phyloP scores from a whole-genome alignment of 345 rosid genomes.

The Melastoma malabathricum region DNA sequence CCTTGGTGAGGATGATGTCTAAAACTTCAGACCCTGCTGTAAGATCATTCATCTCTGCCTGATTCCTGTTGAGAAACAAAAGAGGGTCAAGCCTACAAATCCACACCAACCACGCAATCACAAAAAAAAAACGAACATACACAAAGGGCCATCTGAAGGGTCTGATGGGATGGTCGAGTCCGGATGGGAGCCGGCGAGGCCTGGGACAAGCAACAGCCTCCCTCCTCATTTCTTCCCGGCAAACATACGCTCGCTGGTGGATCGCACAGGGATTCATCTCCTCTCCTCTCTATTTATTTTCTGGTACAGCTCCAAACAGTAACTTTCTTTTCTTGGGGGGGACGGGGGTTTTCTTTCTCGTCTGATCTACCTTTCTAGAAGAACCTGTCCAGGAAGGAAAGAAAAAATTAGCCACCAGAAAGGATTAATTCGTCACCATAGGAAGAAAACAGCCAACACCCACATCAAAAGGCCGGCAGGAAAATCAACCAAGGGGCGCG shows the following conservation, averaged over 20 bases:
- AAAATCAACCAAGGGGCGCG: no score
- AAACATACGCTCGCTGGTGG: slow-evolving; percentile 32
- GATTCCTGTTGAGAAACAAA: slow-evolving; percentile 33
- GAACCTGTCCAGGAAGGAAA: no score
- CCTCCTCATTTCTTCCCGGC: slow-evolving; percentile 40
- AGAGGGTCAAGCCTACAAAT: not conserved
- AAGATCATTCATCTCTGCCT: slow-evolving; percentile 47
- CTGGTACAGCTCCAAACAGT: not conserved
- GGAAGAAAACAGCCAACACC: no score
- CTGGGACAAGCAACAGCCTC: slow-evolving; percentile 58
- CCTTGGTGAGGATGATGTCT: slow-evolving; percentile 71
- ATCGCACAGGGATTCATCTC: slow-evolving; percentile 57
- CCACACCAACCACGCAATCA: not conserved
- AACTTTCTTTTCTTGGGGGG: not conserved
- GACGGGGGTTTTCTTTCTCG: not conserved
- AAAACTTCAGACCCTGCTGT: slow-evolving; percentile 49
- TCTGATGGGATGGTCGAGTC: slow-evolving; percentile 31
- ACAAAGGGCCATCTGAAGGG: slow-evolving; percentile 48
- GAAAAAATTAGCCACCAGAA: no score
- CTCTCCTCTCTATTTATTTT: not conserved
- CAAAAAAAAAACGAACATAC: slow-evolving; percentile 13
- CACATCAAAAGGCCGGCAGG: no score
- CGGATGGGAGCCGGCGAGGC: slow-evolving; percentile 51
- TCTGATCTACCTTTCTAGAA: no score
- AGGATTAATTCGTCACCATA: no score